Evolutionary conservation across 2,329 filamentous ascomycete genomes (phyloP).

Genomic region (Fusarium sublunatum): DNA sequence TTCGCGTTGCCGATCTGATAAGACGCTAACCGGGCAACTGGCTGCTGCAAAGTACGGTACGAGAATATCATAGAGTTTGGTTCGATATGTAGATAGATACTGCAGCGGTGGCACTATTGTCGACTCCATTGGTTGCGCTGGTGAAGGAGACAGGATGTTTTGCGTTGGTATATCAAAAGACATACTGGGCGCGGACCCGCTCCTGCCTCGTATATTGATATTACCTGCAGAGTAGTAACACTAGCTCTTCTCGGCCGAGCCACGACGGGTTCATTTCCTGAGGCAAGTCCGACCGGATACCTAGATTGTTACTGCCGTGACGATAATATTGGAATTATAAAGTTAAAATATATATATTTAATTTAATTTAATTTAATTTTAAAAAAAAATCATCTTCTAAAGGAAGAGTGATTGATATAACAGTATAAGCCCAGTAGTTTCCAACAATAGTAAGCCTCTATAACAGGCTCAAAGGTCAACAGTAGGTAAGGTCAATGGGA

Average conservation of each 20-base stretch:
- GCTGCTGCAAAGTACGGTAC: neutral
- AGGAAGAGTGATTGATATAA: no score
- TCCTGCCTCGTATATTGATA: constrained; percentile 38
- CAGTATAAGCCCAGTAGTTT: no score
- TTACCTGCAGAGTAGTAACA: neutral
- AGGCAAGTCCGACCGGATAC: no score
- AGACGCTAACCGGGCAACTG: constrained; percentile 22
- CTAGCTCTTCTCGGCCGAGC: constrained; percentile 22
- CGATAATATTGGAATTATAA: no score
- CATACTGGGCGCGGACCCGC: constrained; percentile 16
- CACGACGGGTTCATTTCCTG: neutral
- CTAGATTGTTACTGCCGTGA: no score
- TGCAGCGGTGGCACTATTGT: neutral
- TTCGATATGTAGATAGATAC: neutral
- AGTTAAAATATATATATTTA: no score
- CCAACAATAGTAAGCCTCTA: no score
- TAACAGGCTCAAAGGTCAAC: no score
- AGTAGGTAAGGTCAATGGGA: no score
- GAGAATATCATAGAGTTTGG: neutral
- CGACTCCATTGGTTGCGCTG: neutral
- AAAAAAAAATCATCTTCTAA: no score
- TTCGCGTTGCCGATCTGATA: constrained; percentile 41
- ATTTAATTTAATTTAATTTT: no score
- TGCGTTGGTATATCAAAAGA: constrained; percentile 4
- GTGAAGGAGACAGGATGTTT: neutral